These are phyloP conservation scores for Metschnikowia continentalis DNA, from an alignment of 805 yeast genomes.

Conservation along the genomic window DNA sequence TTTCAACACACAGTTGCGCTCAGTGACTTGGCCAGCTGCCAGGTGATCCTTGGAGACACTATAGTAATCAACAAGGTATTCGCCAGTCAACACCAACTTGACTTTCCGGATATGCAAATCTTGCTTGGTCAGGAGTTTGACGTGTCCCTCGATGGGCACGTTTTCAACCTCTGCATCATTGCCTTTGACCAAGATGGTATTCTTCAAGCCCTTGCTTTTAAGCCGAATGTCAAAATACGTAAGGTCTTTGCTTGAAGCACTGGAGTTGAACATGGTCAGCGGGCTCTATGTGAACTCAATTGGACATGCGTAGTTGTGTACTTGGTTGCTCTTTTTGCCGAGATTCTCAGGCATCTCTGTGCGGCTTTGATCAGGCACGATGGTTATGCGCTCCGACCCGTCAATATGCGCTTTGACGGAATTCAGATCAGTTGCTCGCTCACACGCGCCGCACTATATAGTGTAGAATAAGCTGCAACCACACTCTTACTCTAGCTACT, in stretches of 20 bases:
- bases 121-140: conserved; percentile 43
- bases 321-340: conserved; percentile 2
- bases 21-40: conserved; percentile 32
- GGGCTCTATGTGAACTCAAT: background rate
- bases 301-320: background rate
- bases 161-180: conserved; percentile 42
- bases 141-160: conserved; percentile 42
- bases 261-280: background rate
- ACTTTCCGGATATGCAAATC: conserved; percentile 38
- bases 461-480: background rate
- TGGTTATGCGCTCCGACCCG: background rate
- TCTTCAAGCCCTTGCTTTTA: conserved; percentile 38
- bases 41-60: conserved; percentile 28
- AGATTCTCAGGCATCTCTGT: background rate
- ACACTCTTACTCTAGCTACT: no score
- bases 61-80: conserved; percentile 39
- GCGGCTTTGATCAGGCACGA: background rate
- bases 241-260: conserved; percentile 15
- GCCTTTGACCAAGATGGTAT: conserved; percentile 41
- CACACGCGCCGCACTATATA: background rate
- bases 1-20: conserved; percentile 36
- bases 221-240: conserved; percentile 37
- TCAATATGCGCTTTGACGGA: background rate
- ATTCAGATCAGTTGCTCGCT: background rate
- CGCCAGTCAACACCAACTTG: conserved; percentile 40